phyloP scores from a whole-genome alignment of 768 basidiomycete genomes.

The Boletus tomentosulus region DNA sequence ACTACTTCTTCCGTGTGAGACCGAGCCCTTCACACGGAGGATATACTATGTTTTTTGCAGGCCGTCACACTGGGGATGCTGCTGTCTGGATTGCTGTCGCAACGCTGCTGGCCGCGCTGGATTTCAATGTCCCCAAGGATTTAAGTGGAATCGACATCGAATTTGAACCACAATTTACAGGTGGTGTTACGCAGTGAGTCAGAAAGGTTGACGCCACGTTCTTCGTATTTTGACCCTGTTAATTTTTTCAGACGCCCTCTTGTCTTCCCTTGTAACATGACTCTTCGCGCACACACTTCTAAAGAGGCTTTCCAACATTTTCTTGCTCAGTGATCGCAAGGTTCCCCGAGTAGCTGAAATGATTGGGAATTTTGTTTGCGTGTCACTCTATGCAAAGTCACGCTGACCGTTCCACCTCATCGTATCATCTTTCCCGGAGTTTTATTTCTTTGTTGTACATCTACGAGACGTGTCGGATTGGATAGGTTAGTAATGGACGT shows the following conservation, averaged over 20 bases:
- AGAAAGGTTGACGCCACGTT: not conserved
- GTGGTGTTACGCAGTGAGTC: not conserved
- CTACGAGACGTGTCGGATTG: not conserved
- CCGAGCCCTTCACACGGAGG: too few relatives aligned
- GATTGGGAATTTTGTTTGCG: too few relatives aligned
- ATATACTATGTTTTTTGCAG: not conserved
- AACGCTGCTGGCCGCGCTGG: not conserved
- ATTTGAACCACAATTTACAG: not conserved
- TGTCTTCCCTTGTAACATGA: not conserved
- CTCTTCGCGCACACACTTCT: not conserved
- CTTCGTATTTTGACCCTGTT: not conserved
- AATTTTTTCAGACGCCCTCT: not conserved
- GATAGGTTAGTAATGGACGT: not conserved
- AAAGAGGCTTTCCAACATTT: not conserved
- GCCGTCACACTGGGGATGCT: not conserved
- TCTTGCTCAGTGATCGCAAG: not conserved
- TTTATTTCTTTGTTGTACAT: not conserved
- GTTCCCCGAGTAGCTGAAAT: too few relatives aligned
- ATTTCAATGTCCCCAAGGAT: not conserved
- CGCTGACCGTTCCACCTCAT: not conserved
- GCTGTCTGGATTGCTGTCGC: not conserved
- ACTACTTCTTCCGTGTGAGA: too few relatives aligned
- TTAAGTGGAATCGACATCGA: not conserved
- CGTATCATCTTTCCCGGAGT: not conserved
- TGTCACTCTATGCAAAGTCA: not conserved